Evolutionary conservation across 2,329 filamentous ascomycete species (phyloP).

Genomic region (Gnomoniopsis smithogilvyi): DNA sequence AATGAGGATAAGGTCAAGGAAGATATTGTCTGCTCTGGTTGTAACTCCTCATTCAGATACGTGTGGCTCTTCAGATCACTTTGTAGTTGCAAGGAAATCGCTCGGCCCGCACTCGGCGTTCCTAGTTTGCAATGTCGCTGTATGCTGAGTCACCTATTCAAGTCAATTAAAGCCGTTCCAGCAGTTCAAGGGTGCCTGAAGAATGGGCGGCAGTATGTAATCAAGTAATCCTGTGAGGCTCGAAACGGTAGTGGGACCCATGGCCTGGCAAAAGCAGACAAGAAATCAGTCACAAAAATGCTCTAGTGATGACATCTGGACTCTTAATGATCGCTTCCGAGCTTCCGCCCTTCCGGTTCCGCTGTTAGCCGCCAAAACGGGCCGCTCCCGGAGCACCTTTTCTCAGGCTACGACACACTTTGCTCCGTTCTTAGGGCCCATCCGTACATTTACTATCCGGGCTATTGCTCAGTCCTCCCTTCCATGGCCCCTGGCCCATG

Average conservation of each 20-base stretch:
- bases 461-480: not conserved
- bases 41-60: not conserved
- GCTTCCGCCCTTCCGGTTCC: conserved; percentile 25
- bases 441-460: not conserved
- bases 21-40: not conserved
- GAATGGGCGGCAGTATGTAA: not conserved
- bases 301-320: not conserved
- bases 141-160: no score
- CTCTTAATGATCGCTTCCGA: conserved; percentile 22
- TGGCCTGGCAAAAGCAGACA: no score
- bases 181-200: no score
- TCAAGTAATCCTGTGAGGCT: not conserved
- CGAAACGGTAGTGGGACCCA: no score
- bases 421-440: not conserved
- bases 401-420: not conserved
- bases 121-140: not conserved
- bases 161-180: no score
- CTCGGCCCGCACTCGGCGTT: not conserved
- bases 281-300: not conserved
- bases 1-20: not conserved
- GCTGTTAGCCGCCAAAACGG: conserved; percentile 11
- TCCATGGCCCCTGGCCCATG: not conserved
- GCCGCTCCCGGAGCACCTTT: not conserved
- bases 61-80: not conserved
- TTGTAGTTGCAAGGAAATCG: conserved; percentile 2